Evolutionary conservation across 148 eudicot genomes (phyloP).

Genomic region (Fagopyrum esculentum): DNA sequence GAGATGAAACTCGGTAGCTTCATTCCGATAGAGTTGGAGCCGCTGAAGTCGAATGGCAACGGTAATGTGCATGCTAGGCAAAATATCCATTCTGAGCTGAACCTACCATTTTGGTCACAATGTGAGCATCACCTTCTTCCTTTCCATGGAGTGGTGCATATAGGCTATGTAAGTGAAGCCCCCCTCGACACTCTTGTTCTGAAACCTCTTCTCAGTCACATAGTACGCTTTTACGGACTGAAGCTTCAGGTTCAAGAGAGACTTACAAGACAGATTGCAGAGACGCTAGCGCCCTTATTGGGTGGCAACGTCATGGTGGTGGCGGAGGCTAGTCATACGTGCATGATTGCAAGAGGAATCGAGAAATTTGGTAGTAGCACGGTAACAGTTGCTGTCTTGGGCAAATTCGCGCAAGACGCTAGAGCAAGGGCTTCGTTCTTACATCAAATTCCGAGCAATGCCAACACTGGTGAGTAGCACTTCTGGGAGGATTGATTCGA

Average conservation of each 20-base stretch:
- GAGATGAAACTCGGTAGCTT: conserved; percentile 66
- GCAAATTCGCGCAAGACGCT: conserved; percentile 74
- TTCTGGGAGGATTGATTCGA: neutral
- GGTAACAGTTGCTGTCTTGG: conserved; percentile 78
- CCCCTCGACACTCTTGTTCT: conserved; percentile 22
- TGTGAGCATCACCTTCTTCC: conserved; percentile 97
- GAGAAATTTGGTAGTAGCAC: conserved; percentile 90
- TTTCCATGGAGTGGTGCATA: conserved; percentile 83
- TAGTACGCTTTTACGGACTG: conserved; percentile 79
- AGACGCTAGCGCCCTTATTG: conserved; percentile 55
- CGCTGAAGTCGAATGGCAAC: conserved; percentile 27
- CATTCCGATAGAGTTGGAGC: conserved; percentile 17
- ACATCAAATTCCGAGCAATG: conserved; percentile 43
- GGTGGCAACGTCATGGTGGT: conserved; percentile 86
- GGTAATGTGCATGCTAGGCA: neutral
- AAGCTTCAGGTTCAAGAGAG: conserved; percentile 98
- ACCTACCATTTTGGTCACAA: conserved; percentile 75
- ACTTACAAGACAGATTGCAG: conserved; percentile 84
- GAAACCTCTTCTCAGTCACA: conserved; percentile 51
- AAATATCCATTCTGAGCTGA: conserved; percentile 43
- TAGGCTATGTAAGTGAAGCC: conserved; percentile 52
- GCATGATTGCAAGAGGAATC: conserved; percentile 92
- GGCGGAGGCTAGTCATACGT: conserved; percentile 84
- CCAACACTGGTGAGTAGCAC: neutral
- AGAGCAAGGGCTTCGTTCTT: conserved; percentile 53